Evolutionary conservation across 208 protist species (phyloP).

Genomic region (Phytomonas sp.): DNA sequence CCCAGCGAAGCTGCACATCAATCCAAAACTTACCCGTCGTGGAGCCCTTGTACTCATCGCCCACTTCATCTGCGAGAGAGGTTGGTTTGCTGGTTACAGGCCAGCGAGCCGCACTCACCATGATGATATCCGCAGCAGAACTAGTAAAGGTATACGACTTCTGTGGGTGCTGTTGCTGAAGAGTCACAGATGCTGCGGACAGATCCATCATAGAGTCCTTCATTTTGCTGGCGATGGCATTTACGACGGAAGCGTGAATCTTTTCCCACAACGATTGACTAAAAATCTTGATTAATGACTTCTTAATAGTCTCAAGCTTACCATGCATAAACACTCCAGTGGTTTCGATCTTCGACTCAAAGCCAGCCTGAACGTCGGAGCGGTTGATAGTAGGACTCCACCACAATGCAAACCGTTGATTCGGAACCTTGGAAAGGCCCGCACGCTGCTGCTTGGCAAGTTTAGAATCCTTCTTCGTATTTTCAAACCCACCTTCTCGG

Average conservation of each 20-base stretch:
- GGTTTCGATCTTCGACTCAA: slow-evolving; percentile 99
- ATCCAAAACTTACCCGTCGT: slow-evolving; percentile 99
- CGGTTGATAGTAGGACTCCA: slow-evolving; percentile 99
- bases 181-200: slow-evolving; percentile 95
- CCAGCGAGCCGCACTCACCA: slow-evolving; percentile 95
- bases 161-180: slow-evolving; percentile 98
- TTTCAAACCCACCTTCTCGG: slow-evolving; percentile 98
- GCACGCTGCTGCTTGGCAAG: slow-evolving; percentile 99
- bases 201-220: slow-evolving; percentile 99
- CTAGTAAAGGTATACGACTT: slow-evolving; percentile 90
- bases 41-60: slow-evolving; percentile 56
- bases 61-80: slow-evolving; percentile 70
- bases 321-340: slow-evolving; percentile 99
- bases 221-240: slow-evolving; percentile 97
- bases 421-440: slow-evolving; percentile 99
- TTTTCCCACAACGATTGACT: slow-evolving; percentile 99
- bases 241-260: slow-evolving; percentile 98
- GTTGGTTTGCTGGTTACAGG: slow-evolving; percentile 89
- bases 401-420: slow-evolving; percentile 99
- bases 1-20: slow-evolving; percentile 99
- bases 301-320: slow-evolving; percentile 99
- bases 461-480: slow-evolving; percentile 99
- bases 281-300: slow-evolving; percentile 99
- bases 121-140: slow-evolving; percentile 94
- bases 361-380: slow-evolving; percentile 99